Base-by-base conservation (phyloP, 495 filamentous ascomycete genomes). In the Talaromyces adpressus region DNA sequence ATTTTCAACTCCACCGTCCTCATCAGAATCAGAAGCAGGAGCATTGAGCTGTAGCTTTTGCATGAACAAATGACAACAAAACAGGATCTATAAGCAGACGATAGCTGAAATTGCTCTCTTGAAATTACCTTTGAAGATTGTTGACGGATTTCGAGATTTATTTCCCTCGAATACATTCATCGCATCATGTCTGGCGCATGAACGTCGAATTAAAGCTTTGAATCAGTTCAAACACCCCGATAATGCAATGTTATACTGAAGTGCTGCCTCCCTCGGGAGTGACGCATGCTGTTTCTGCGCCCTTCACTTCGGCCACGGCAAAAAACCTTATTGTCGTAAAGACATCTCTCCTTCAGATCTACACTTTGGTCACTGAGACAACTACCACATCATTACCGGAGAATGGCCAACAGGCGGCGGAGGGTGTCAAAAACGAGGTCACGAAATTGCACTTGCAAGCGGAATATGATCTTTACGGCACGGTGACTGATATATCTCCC, bases 201-300 rank as follows among this genome's bases (percentile, higher is more conserved):
- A 58, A 34, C 23, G 30, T 32, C 27, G 29, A 30, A 30, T 7
- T 7, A n/a, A 25, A 61, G 58, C 58, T 27, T 25, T 61, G 32
- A 61, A 47, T 11, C 25, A 57, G 2, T 47, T 41, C 23, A n/a
- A 23, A 12, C 25, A 57, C 2, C 23, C 20, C 29, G 51, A 65
- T 62, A 67, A 89, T 89, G 87, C 87, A 89, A 80, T 87, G 83
- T 79, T 98, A 97, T 79, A 91, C 91, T 65, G 92, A 97, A 81
- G 78, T 99, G 70, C 85, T 91, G 67, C 88, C 94, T 76, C 92
- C 94, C 22, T 95, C 91, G 69, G 91, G 92, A 68, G 91, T 99
- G 70, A 91, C 91, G 62, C 90, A 96, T 77, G 90, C 93, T 39
- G 73, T 98, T 69, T 82, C 81, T 51, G 75, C 96, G 18, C 85